Base-by-base conservation (phyloP, 495 filamentous ascomycete genomes). In the Penicillium maclennaniae region DNA sequence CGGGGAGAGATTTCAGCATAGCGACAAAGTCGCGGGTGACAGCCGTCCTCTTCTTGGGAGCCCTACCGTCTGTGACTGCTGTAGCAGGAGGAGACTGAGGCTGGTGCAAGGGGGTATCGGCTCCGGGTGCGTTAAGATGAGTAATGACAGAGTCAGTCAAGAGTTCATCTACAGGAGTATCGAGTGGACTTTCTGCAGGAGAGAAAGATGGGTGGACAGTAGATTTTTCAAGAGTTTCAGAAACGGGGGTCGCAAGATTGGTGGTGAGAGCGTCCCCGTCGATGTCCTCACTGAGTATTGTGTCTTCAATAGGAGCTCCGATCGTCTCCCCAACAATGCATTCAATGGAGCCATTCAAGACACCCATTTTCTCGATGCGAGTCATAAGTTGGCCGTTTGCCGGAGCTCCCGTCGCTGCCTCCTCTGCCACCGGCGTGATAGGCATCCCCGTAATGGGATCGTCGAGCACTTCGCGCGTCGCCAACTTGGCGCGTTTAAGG, bases 341-440 rank as follows among this genome's bases (percentile, higher is more conserved):
- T 9, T 56, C 53, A n/a, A 43, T 50, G 20, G 55, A 48, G 27
- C 14, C 15, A 19, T 59, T 52, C 1, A 53, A 38, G 20, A 31
- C 16, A 5, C 21, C 17, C 23, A 17, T 17, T 47, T 36, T 52
- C 28, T 51, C 52, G 10, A 38, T 17, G 20, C 20, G 49, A 34
- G 31, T 56, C 25, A 44, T 43, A 17, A 42, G n/a, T 15, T 45
- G 43, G 28, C 26, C 41, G 14, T 6, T 19, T n/a, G 7, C 16
- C 8, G 6, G 38, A 6, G 37, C 37, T 19, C 7, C 38, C 38
- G 20, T 40, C 12, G 38, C 7, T 40, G 8, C 31, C 31, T 61
- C 57, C 43, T 62, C 56, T 16, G 51, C 56, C n/a, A 47, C 43
- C 3, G 52, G 59, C 8, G 59, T 58, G 17, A 58, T 54, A 21